Percentiles rank a stretch among this genome's conserved stretches.
Conservation (phyloP, 371 early-diverging fungal genomes). For the Lichtheimia ornata region DNA sequence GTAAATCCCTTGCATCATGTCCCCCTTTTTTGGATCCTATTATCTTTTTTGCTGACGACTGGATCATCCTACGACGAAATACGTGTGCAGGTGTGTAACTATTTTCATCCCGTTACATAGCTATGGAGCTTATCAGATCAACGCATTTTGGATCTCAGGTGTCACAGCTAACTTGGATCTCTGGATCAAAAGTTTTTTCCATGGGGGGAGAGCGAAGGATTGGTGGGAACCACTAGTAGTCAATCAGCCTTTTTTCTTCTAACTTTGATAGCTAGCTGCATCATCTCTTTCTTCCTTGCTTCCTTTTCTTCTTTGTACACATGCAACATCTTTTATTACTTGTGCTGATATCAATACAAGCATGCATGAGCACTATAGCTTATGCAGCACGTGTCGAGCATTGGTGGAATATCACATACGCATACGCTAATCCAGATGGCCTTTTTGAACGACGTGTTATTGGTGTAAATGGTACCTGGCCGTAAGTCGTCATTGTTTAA, state of each 20-base stretch:
- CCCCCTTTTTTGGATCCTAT: neutral
- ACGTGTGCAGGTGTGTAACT: no score
- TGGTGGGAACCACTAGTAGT: no score
- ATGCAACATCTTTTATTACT: constrained; percentile 8
- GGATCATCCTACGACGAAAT: no score
- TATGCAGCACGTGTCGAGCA: constrained; percentile 60
- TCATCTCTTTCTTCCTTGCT: constrained; percentile 7
- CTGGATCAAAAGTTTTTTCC: constrained; percentile 1
- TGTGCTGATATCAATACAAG: constrained; percentile 5
- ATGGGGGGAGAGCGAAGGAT: no score
- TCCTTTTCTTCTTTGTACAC: constrained; percentile 11
- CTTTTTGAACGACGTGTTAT: constrained; percentile 64
- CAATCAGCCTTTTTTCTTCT: neutral
- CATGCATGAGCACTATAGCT: constrained; percentile 11
- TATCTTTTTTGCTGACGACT: neutral
- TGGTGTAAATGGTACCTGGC: constrained; percentile 74
- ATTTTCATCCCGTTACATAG: no score
- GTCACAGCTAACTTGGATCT: neutral
- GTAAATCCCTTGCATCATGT: neutral
- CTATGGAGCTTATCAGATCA: neutral
- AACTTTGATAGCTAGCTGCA: neutral
- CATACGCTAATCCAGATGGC: constrained; percentile 69
- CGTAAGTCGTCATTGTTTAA: constrained; percentile 42
- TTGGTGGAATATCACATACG: constrained; percentile 73
- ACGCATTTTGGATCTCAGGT: neutral